Percentiles rank a stretch among this genome's conserved stretches.
phyloP scores from a whole-genome alignment of 2,329 filamentous ascomycete species.

The Beauveria sp. region DNA sequence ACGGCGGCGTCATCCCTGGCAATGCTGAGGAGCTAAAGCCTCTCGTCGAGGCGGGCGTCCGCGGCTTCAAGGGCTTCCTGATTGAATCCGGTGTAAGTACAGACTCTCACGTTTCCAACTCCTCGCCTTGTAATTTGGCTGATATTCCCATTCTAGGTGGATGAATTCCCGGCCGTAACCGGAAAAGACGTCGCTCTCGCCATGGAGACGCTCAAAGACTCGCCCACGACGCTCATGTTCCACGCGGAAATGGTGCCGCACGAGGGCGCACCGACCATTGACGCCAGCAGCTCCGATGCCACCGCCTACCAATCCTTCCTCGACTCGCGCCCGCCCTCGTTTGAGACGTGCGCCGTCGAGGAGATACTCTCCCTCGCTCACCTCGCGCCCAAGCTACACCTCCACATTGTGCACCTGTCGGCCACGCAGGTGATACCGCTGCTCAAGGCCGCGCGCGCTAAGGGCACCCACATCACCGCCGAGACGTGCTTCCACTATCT shows the following conservation, averaged over 20 bases:
- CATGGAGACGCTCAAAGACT: conserved; percentile 71
- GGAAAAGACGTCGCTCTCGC: conserved; percentile 69
- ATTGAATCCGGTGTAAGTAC: conserved; percentile 85
- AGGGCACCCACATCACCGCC: conserved; percentile 79
- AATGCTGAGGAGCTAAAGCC: conserved; percentile 73
- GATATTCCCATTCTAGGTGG: conserved; percentile 50
- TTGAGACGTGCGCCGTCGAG: conserved; percentile 85
- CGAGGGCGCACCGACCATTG: conserved; percentile 69
- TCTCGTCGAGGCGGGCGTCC: conserved; percentile 76
- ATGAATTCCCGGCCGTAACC: conserved; percentile 92
- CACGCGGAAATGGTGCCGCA: conserved; percentile 98
- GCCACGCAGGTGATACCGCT: conserved; percentile 83
- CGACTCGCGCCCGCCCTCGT: conserved; percentile 77
- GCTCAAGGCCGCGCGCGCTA: conserved; percentile 62
- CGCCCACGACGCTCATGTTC: conserved; percentile 93
- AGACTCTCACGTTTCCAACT: neutral
- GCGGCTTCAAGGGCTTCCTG: conserved; percentile 95
- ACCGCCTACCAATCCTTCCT: conserved; percentile 85
- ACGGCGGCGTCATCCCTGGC: conserved; percentile 88
- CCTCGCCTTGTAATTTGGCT: conserved; percentile 9
- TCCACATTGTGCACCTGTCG: conserved; percentile 92
- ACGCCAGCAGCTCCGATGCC: conserved; percentile 64
- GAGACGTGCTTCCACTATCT: conserved; percentile 97
- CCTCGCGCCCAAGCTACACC: conserved; percentile 69
- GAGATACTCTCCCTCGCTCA: conserved; percentile 78